phyloP scores from a whole-genome alignment of 768 basidiomycete species.

The Paxillus involutus region DNA sequence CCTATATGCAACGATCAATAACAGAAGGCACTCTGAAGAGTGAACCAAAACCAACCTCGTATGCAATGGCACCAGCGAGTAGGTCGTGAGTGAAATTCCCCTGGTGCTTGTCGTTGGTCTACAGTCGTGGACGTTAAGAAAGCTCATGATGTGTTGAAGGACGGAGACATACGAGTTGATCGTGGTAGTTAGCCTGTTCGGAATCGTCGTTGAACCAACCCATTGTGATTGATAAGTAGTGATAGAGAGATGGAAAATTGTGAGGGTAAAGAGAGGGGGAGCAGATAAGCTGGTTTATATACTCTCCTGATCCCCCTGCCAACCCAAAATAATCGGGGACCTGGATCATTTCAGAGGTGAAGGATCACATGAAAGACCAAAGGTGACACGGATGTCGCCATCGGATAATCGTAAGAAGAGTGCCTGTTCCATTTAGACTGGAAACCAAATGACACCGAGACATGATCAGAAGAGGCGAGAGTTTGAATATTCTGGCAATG shows the following conservation, averaged over 20 bases:
- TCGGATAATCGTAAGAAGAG: slow-evolving; percentile 13
- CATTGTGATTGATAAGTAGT: not conserved
- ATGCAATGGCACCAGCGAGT: slow-evolving; percentile 19
- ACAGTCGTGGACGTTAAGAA: not conserved
- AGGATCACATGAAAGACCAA: not conserved
- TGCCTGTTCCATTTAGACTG: not conserved
- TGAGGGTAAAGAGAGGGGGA: not conserved
- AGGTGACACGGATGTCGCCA: not conserved
- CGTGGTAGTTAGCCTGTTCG: not conserved
- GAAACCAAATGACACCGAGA: not conserved
- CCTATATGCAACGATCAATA: slow-evolving; percentile 2
- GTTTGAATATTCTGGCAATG: not conserved
- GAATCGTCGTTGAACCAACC: not conserved
- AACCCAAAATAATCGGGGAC: slow-evolving; percentile 10
- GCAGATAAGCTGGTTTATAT: slow-evolving; percentile 18
- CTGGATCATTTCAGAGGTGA: too few species aligned
- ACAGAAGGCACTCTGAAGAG: not conserved
- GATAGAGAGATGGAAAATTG: not conserved
- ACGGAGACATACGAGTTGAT: not conserved
- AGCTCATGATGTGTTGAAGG: slow-evolving; percentile 11
- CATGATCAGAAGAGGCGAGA: not conserved
- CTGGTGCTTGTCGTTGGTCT: slow-evolving; percentile 3
- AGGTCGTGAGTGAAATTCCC: slow-evolving; percentile 17
- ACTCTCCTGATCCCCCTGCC: slow-evolving; percentile 8
- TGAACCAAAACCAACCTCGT: slow-evolving; percentile 9